Percentiles rank a stretch among this genome's conserved stretches.
phyloP scores from a whole-genome alignment of 2,329 filamentous ascomycete species.

The Colletotrichum tropicale region DNA sequence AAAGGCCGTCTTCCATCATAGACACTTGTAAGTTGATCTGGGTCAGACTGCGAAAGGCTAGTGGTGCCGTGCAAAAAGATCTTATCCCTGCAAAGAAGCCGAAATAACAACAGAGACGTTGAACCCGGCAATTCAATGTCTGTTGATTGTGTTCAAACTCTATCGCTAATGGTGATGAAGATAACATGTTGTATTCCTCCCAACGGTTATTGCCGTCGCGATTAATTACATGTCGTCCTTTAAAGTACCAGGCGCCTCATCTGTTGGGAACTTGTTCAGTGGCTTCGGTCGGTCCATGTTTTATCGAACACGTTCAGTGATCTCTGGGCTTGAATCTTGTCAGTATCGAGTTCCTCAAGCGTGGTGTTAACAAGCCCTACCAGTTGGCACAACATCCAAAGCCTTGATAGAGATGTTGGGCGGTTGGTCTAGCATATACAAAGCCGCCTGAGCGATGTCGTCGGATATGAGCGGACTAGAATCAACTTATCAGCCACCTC shows the following conservation, averaged over 20 bases:
- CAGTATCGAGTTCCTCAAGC: not conserved
- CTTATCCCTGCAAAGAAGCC: not conserved
- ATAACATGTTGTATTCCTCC: not conserved
- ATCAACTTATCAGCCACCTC: not conserved
- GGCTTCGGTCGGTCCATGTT: slow-evolving; percentile 26
- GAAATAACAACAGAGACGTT: not conserved
- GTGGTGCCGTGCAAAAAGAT: not conserved
- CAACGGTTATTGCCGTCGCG: rapidly evolving
- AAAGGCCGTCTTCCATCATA: not conserved
- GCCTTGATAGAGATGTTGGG: slow-evolving; percentile 43
- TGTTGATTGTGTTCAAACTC: not conserved
- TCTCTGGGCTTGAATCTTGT: slow-evolving; percentile 25
- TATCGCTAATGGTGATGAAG: not conserved
- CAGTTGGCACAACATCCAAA: slow-evolving; percentile 49
- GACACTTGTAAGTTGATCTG: not conserved
- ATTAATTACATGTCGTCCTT: not conserved
- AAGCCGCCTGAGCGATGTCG: slow-evolving; percentile 45
- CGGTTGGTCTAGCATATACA: slow-evolving; percentile 46
- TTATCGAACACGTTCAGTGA: slow-evolving; percentile 35
- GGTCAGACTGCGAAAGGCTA: not conserved
- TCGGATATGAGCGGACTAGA: slow-evolving; percentile 40
- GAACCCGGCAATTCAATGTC: not conserved
- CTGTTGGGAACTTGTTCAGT: not conserved
- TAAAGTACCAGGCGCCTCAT: not conserved
- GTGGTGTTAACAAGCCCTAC: not conserved